Evolutionary conservation across 2,329 filamentous ascomycete species (phyloP), one percentile per base, ranked within the genome.

Genomic region (Trichoderma afroharzianum): DNA sequence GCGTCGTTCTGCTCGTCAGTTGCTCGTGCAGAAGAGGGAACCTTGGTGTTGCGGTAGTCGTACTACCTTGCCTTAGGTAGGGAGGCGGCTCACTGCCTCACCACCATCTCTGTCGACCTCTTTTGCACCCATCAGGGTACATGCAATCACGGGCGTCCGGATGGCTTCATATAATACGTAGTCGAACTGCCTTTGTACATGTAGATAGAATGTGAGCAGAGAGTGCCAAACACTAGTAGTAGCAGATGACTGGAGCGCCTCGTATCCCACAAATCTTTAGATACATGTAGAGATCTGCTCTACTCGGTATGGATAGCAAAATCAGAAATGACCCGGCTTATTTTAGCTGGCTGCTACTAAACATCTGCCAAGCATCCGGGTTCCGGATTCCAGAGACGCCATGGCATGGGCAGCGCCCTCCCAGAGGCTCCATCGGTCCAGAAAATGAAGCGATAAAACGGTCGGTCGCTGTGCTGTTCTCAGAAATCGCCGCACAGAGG

Each of bases 1-100:
- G 66, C 66, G 55, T 68, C 59, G 57, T 61, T 36, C 64, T 68
- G 66, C 66, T 47, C 55, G 66, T 68, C 66, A 68, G 66, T 61
- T 61, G 66, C 66, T 61, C 66, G 28, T 68, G 66, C 66, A 68
- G 66, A 59, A 59, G 66, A 68, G 55, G 33, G 28, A 59, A 32
- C 64, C 64, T 14, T 59, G 33, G 33, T 59, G 55, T 43, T 59
- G 36, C 15, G 14, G 66, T 26, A 14, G 32, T 21, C 5, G 32
- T 24, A 12, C 47, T 53, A n/a, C 43, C n/a, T 15, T 14, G 14
- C 39, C 18, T 18, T 18, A n/a, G 18, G 39, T 12, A 24, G 32
- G 58, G 64, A 68, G 53, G 64, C 24, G 64, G 64, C 55, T 68
- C 66, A 47, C 26, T 24, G 32, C 55, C 15, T 58, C 50, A 57